phyloP scores from a whole-genome alignment of 768 basidiomycete species.

The Tricholomella constricta region DNA sequence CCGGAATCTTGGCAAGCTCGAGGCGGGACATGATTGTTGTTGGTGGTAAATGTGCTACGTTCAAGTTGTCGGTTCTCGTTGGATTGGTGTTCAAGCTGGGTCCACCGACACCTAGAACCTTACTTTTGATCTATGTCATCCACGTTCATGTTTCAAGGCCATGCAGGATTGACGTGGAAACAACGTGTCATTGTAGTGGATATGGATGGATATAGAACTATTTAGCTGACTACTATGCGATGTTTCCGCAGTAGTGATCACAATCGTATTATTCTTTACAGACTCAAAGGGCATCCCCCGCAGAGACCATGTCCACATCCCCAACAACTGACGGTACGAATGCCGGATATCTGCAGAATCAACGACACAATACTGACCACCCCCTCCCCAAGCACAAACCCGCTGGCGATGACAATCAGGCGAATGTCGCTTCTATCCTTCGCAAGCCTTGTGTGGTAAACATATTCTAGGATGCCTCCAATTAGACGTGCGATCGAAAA shows the following conservation, averaged over 20 bases:
- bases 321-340: constrained; percentile 80
- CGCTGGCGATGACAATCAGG: constrained; percentile 87
- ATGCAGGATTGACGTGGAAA: constrained; percentile 33
- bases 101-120: no score
- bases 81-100: neutral
- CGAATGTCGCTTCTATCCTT: constrained; percentile 64
- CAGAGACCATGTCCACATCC: constrained; percentile 82
- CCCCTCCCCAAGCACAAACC: constrained; percentile 95
- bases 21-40: constrained; percentile 60
- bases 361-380: constrained; percentile 83
- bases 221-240: no score
- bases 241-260: constrained; percentile 4
- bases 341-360: constrained; percentile 69
- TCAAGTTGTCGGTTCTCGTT: neutral
- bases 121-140: neutral
- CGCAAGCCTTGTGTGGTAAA: constrained; percentile 56
- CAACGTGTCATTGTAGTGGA: constrained; percentile 24
- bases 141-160: neutral
- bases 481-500: constrained; percentile 91
- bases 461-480: constrained; percentile 81
- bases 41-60: neutral
- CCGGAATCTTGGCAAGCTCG: constrained; percentile 68
- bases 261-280: constrained; percentile 5
- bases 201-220: no score
- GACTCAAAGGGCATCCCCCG: constrained; percentile 66